A percentile compares a stretch with the other conserved stretches of the same genome.
These are phyloP conservation scores for Rhizopogon roseolus DNA, from an alignment of 768 basidiomycete species.

Conservation along the genomic window DNA sequence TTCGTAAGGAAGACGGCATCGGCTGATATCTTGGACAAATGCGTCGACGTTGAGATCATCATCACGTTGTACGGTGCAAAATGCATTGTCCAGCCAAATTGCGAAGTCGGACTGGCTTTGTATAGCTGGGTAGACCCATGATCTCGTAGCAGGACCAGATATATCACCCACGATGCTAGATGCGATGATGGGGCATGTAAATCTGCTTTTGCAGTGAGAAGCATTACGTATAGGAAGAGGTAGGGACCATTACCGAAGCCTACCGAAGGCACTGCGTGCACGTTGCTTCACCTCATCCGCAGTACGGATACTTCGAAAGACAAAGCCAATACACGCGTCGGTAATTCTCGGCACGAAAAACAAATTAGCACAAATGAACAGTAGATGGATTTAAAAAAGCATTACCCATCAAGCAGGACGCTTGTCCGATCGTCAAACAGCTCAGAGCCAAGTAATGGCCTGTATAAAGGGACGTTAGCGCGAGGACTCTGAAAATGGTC, in stretches of 20 bases:
- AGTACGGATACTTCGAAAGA: constrained; percentile 3
- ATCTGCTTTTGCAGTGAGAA: constrained; percentile 2
- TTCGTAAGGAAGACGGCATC: constrained; percentile 11
- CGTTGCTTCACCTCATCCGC: constrained; percentile 1
- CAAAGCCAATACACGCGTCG: constrained; percentile 8
- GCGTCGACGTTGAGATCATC: constrained; percentile 7
- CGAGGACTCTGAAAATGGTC: neutral
- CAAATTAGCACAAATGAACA: neutral
- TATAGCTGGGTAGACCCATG: constrained; percentile 18
- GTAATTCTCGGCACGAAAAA: neutral
- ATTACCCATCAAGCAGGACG: constrained; percentile 6
- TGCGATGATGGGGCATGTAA: constrained; percentile 9
- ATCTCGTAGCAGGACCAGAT: neutral
- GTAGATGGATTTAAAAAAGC: neutral
- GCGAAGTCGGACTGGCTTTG: constrained; percentile 8
- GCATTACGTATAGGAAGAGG: neutral
- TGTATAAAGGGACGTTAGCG: neutral
- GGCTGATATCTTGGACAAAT: constrained; percentile 14
- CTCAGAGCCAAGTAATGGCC: constrained; percentile 12
- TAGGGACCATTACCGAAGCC: constrained; percentile 4
- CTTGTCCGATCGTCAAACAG: constrained; percentile 7
- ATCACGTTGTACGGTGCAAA: constrained; percentile 13
- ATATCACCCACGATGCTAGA: constrained; percentile 2
- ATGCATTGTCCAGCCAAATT: constrained; percentile 16
- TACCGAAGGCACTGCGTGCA: constrained; percentile 5